These are phyloP conservation scores for Neofusicoccum parvum DNA, from an alignment of 2,329 filamentous ascomycete species.

Conservation along the genomic window DNA sequence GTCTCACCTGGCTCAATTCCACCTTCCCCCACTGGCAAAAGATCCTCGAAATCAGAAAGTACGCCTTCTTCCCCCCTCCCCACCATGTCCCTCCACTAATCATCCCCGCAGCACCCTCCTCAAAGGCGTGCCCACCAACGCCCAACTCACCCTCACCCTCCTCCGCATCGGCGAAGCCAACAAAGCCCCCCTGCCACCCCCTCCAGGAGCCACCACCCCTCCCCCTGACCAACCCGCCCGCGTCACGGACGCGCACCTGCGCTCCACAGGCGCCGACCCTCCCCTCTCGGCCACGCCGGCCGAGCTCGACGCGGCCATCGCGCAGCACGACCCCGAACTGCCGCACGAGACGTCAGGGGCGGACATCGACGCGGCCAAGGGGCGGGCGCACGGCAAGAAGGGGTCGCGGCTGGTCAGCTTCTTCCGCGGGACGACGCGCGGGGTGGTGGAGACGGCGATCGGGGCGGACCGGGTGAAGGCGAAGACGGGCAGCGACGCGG, in stretches of 20 bases:
- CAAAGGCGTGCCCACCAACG: conserved; percentile 82
- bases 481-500: conserved; percentile 60
- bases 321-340: conserved; percentile 47
- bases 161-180: conserved; percentile 81
- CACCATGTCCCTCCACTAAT: conserved; percentile 24
- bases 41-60: conserved; percentile 70
- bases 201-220: conserved; percentile 48
- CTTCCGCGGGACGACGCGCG: conserved; percentile 71
- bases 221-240: conserved; percentile 55
- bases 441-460: conserved; percentile 71
- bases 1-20: conserved; percentile 61
- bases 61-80: conserved; percentile 12
- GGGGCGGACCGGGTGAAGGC: conserved; percentile 73
- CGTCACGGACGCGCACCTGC: conserved; percentile 53
- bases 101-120: conserved; percentile 60
- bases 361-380: conserved; percentile 49
- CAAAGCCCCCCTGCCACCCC: conserved; percentile 72
- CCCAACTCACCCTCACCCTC: conserved; percentile 78
- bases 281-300: conserved; percentile 63
- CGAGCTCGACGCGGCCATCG: conserved; percentile 67
- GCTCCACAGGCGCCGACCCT: conserved; percentile 54
- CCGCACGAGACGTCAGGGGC: conserved; percentile 55
- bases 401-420: conserved; percentile 60
- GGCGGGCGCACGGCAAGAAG: conserved; percentile 51
- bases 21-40: conserved; percentile 73